phyloP scores from a whole-genome alignment of 306 rosid species.

The Glycine soja region DNA sequence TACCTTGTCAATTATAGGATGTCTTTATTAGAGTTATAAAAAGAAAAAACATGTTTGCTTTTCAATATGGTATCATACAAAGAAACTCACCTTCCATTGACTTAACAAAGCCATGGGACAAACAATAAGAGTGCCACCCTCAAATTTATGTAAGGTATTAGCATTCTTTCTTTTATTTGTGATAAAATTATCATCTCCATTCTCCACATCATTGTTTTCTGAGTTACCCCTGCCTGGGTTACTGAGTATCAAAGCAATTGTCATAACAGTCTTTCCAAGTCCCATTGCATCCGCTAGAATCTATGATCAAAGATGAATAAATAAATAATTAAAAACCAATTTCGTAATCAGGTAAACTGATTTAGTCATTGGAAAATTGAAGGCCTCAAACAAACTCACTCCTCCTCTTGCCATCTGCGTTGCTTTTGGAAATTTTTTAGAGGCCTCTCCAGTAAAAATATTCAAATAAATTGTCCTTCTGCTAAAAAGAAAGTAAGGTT shows the following conservation, averaged over 20 bases:
- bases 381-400: constrained; percentile 59
- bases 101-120: constrained; percentile 94
- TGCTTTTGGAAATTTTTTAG: constrained; percentile 70
- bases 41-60: not conserved
- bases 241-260: constrained; percentile 79
- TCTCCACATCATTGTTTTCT: constrained; percentile 27
- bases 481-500: constrained; percentile 27
- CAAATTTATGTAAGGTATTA: constrained; percentile 37
- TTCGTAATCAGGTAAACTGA: not conserved
- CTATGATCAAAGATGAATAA: constrained; percentile 41
- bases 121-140: constrained; percentile 86
- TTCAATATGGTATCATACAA: not conserved
- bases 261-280: constrained; percentile 96
- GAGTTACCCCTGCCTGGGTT: constrained; percentile 55
- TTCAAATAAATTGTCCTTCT: constrained; percentile 80
- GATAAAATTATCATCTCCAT: not conserved
- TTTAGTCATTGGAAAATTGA: not conserved
- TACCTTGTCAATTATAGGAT: constrained; percentile 11
- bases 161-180: constrained; percentile 43
- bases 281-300: constrained; percentile 96
- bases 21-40: not conserved
- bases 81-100: constrained; percentile 81
- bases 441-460: constrained; percentile 79
- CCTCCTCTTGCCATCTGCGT: constrained; percentile 91
- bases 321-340: not conserved